phyloP scores from a whole-genome alignment of 495 filamentous ascomycete species.

The Penicillium macrosclerotiorum region DNA sequence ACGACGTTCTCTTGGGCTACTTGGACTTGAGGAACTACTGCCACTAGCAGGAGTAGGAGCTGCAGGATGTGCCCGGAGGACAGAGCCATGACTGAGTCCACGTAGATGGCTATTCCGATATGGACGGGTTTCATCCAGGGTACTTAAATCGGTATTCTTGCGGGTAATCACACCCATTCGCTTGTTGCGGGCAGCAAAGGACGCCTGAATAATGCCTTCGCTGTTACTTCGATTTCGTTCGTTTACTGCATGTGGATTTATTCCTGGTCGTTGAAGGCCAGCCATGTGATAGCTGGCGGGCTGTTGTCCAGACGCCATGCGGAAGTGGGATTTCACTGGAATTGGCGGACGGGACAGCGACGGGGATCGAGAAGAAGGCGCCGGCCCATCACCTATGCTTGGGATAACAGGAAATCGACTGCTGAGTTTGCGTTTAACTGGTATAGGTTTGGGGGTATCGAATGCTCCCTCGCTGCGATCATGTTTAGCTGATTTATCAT shows the following conservation, averaged over 20 bases:
- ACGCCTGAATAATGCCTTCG: constrained; percentile 70
- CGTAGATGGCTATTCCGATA: constrained; percentile 79
- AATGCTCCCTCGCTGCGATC: constrained; percentile 45
- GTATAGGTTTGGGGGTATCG: constrained; percentile 75
- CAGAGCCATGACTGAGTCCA: constrained; percentile 77
- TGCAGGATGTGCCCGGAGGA: constrained; percentile 56
- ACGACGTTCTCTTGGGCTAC: constrained; percentile 51
- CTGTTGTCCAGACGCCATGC: constrained; percentile 69
- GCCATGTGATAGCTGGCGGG: constrained; percentile 54
- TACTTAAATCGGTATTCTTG: constrained; percentile 70
- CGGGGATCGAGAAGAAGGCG: constrained; percentile 59
- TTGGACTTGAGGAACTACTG: constrained; percentile 58
- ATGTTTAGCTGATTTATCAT: too few species aligned
- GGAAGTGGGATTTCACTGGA: constrained; percentile 73
- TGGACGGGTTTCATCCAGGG: constrained; percentile 68
- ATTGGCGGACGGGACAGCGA: constrained; percentile 64
- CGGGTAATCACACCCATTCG: constrained; percentile 85
- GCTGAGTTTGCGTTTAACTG: constrained; percentile 68
- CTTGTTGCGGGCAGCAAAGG: constrained; percentile 55
- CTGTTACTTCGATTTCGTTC: constrained; percentile 89
- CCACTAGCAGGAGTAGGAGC: constrained; percentile 35
- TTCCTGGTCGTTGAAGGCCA: constrained; percentile 61
- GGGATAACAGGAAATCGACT: constrained; percentile 84
- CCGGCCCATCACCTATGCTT: constrained; percentile 48
- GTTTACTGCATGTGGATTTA: constrained; percentile 64